A percentile compares a stretch with the other conserved stretches of the same genome.
Evolutionary conservation across 176 grass and related monocot genomes (phyloP).

Genomic region (Musa schizocarpa): DNA sequence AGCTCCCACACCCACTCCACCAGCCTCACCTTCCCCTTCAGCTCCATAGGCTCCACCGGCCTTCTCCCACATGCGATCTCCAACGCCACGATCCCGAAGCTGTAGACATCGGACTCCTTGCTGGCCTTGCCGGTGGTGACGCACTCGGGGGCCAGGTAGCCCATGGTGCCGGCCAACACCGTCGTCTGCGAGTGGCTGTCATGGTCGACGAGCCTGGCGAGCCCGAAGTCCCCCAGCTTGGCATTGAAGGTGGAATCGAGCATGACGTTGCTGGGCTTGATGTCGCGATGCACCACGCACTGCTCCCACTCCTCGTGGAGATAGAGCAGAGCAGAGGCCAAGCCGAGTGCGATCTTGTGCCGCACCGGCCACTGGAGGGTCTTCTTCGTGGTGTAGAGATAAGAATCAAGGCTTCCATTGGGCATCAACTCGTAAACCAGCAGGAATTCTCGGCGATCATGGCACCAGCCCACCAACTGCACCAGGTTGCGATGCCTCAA

Average conservation of each 20-base stretch:
- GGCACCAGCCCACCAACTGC: constrained; percentile 62
- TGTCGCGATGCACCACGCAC: constrained; percentile 52
- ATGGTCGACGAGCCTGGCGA: constrained; percentile 56
- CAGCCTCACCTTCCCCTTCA: constrained; percentile 19
- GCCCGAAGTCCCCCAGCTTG: constrained; percentile 66
- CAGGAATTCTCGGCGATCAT: constrained; percentile 28
- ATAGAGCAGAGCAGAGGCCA: constrained; percentile 52
- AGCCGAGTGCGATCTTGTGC: constrained; percentile 39
- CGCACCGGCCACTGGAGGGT: constrained; percentile 29
- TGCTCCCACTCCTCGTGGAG: constrained; percentile 75
- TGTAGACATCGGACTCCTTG: constrained; percentile 65
- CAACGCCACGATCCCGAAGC: constrained; percentile 45
- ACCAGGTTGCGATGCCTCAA: constrained; percentile 62
- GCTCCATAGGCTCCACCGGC: constrained; percentile 8
- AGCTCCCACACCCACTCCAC: constrained; percentile 35
- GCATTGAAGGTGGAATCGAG: constrained; percentile 53
- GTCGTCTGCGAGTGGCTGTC: constrained; percentile 49
- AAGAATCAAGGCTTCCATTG: constrained; percentile 48
- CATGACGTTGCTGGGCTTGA: constrained; percentile 74
- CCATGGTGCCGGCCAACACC: constrained; percentile 58
- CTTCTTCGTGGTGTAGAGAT: constrained; percentile 33
- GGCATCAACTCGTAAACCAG: constrained; percentile 46
- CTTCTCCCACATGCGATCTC: constrained; percentile 50
- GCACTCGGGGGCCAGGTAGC: constrained; percentile 57
- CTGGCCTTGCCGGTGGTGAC: constrained; percentile 53